Evolutionary conservation across 495 filamentous ascomycete genomes (phyloP), one percentile per base, ranked within the genome.

Genomic region (Hamigera avellanea): DNA sequence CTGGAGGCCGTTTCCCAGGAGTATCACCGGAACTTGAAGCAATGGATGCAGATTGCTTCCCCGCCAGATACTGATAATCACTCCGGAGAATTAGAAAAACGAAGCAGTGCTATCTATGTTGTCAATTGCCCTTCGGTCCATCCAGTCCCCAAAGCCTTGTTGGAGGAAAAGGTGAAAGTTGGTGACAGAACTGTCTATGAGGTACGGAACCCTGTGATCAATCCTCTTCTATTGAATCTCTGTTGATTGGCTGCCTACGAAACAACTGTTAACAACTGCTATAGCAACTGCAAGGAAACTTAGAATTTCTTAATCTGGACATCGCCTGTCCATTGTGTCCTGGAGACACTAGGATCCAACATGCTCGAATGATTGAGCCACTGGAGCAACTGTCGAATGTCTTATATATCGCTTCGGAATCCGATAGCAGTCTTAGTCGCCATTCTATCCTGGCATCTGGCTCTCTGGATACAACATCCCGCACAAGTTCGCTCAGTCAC

Each of bases 121-220:
- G 51, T 54, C 6, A 42, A 54, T 18, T 54, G 51, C 14, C 51
- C 51, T 23, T 43, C 42, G 1, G 44, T 48, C 2, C 51, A 54
- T 32, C 40, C 48, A 8, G 39, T 54, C 8, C 48, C 51, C 15
- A 39, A 34, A 12, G 29, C 29, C 26, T 14, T 54, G 2, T 35
- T 54, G 29, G 51, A 49, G 26, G 45, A 54, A 33, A 44, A 40
- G 19, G 21, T 54, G 36, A 54, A 33, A 12, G 27, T 7, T 2
- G 32, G 19, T 32, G 51, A 50, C 25, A 46, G 26, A 17, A 42
- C 35, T 12, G 45, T 42, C 25, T 43, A 49, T 31, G 45, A 54
- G 40, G 51, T 54, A 50, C 6, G 43, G 14, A 37, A 27, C 8
- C 19, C 21, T 23, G 4, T 9, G 9, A 16, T 26, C 2, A 14